A percentile compares a stretch with the other conserved stretches of the same genome.
Conservation (phyloP, 495 filamentous ascomycete genomes). For the Podospora anserina region DNA sequence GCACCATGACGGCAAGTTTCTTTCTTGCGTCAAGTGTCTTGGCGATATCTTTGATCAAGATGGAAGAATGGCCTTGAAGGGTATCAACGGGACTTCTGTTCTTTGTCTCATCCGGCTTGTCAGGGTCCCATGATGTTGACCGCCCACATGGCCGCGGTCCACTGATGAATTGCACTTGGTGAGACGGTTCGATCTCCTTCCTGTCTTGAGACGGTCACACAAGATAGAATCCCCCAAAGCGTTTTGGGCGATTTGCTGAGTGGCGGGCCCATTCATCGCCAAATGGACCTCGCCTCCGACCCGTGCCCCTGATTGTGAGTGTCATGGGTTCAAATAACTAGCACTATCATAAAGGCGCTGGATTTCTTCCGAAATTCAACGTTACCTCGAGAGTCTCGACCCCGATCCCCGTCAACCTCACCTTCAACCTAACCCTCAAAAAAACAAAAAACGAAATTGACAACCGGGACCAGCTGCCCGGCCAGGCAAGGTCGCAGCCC, state of each 20-base stretch:
- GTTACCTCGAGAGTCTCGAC: constrained; percentile 1
- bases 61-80: background rate
- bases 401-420: background rate
- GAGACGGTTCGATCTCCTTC: background rate
- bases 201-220: constrained; percentile 4
- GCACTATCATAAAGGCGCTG: constrained; percentile 3
- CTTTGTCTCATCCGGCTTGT: background rate
- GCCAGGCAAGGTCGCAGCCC: background rate
- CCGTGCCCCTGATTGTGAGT: background rate
- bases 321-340: background rate
- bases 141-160: background rate
- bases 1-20: too few relatives aligned
- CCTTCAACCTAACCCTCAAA: too few relatives aligned
- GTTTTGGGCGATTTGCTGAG: background rate
- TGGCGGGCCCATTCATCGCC: constrained; percentile 1
- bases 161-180: background rate
- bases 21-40: constrained; percentile 25
- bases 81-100: background rate
- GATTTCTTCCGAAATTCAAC: constrained; percentile 10
- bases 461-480: background rate
- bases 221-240: background rate
- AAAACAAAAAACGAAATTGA: background rate
- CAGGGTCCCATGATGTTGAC: background rate
- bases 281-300: constrained; percentile 5
- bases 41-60: background rate